Percentiles rank a stretch among this genome's conserved stretches.
phyloP scores from a whole-genome alignment of 192 early-diverging fungal species.

The Backusella tarrabulga region DNA sequence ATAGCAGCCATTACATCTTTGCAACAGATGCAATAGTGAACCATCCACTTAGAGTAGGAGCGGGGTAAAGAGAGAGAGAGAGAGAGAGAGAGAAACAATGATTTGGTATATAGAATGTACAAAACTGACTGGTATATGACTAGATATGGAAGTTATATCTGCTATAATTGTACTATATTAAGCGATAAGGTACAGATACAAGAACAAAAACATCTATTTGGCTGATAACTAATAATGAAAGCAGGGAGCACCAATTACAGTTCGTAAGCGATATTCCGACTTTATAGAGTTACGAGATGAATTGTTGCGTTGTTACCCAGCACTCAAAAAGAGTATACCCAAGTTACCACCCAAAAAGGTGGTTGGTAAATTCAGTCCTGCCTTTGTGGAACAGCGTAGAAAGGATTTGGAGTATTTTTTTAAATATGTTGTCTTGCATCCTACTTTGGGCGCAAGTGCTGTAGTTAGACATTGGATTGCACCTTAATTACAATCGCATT shows the following conservation, averaged over 20 bases:
- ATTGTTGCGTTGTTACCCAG: conserved; percentile 34
- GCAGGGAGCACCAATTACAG: conserved; percentile 36
- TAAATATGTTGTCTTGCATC: conserved; percentile 51
- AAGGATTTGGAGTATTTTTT: conserved; percentile 54
- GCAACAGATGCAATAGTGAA: conserved; percentile 38
- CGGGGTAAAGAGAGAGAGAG: conserved; percentile 2
- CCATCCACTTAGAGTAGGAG: conserved; percentile 40
- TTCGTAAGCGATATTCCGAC: conserved; percentile 48
- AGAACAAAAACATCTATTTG: background rate
- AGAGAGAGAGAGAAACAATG: background rate
- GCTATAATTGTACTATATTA: conserved; percentile 42
- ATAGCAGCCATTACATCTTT: conserved; percentile 15
- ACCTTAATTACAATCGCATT: conserved; percentile 6
- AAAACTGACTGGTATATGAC: background rate
- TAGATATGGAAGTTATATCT: conserved; percentile 43
- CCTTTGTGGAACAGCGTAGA: conserved; percentile 49
- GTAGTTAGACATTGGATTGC: conserved; percentile 51
- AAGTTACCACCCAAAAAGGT: conserved; percentile 53
- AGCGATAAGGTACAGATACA: conserved; percentile 32
- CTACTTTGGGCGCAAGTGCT: conserved; percentile 40
- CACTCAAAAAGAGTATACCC: conserved; percentile 41
- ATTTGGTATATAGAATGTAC: background rate
- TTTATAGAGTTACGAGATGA: conserved; percentile 44
- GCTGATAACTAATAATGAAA: background rate
- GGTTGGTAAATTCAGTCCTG: conserved; percentile 44